Base-by-base conservation (phyloP, 768 basidiomycete species). In the Termitomyces sp. region DNA sequence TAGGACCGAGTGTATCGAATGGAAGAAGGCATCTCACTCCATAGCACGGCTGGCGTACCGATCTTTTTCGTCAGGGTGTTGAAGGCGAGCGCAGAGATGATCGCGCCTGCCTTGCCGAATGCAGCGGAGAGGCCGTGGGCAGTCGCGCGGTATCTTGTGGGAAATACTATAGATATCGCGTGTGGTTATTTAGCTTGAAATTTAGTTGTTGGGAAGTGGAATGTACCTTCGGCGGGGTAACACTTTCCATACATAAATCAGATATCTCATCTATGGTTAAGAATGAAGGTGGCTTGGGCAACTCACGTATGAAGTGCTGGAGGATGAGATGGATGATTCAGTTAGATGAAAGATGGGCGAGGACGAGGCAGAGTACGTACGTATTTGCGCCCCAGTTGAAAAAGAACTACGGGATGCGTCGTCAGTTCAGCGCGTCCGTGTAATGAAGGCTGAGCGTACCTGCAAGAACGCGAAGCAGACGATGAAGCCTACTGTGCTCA, bases 311-410 rank as follows among this genome's bases (percentile, higher is more conserved):
- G 82, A 78, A 6, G 81, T 84, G 14, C 78, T 81, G 46, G 47
- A 46, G n/a, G 14, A 10, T 40, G 21, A 28, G 2, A 17, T 17
- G n/a, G n/a, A 46, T 10, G 46, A 19, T 19, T 45, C 37, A 57
- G 38, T 15, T 53, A 17, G 26, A 12, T 17, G 26, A 15, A 26
- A n/a, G 7, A 21, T 47, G 9, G 26, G 48, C n/a, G 10, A 22
- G 2, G 35, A 17, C 15, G 6, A 17, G 35, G 15, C 2, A 21
- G 48, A 45, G 5, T 32, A 69, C 81, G 59, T 63, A 84, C 77
- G 81, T 71, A 64, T 88, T 89, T 3, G 86, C 84, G 19, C 88
- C 88, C 62, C 88, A 90, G 71, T 90, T 89, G 76, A 89, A 89
- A 76, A 89, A 88, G 74, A 88, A 88, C 74, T 83, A 57, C 0